phyloP scores from a whole-genome alignment of 768 basidiomycete species.

The Fomitopsis serialis region DNA sequence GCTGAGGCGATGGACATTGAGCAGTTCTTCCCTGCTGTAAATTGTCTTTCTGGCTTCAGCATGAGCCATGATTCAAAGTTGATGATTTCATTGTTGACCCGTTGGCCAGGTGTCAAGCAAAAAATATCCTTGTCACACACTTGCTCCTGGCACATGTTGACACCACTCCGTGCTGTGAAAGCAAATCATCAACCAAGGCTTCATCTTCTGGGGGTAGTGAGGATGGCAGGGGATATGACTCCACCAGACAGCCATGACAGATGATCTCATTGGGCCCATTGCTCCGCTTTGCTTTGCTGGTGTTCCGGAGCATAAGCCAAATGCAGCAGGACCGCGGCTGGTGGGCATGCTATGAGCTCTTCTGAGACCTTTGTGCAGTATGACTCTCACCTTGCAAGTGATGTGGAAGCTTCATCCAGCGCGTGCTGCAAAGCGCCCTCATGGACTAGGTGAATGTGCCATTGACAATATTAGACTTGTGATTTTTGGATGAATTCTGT shows the following conservation, averaged over 20 bases:
- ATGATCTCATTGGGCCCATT: no score
- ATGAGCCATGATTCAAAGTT: conserved; percentile 86
- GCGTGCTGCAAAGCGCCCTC: conserved; percentile 51
- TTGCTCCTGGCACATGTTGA: conserved; percentile 65
- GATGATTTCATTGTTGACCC: conserved; percentile 97
- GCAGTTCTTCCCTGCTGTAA: conserved; percentile 28
- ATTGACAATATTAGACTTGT: no score
- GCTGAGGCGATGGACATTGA: conserved; percentile 82
- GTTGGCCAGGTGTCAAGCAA: conserved; percentile 63
- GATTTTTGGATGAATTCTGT: no score
- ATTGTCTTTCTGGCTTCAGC: conserved; percentile 52
- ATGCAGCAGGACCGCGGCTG: conserved; percentile 3
- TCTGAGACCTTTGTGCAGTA: no score
- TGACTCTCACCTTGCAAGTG: conserved; percentile 42
- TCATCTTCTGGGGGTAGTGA: conserved; percentile 55
- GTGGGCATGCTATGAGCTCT: background rate
- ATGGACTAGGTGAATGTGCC: no score
- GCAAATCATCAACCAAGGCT: conserved; percentile 45
- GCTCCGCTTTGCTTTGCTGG: conserved; percentile 52
- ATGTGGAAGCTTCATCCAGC: conserved; percentile 53
- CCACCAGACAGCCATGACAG: no score
- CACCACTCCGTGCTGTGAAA: conserved; percentile 53
- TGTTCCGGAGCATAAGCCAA: no score
- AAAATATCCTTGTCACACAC: conserved; percentile 64
- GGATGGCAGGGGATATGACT: conserved; percentile 50